Evolutionary conservation across 2,329 filamentous ascomycete species (phyloP).

Genomic region (Colletotrichum noveboracense): DNA sequence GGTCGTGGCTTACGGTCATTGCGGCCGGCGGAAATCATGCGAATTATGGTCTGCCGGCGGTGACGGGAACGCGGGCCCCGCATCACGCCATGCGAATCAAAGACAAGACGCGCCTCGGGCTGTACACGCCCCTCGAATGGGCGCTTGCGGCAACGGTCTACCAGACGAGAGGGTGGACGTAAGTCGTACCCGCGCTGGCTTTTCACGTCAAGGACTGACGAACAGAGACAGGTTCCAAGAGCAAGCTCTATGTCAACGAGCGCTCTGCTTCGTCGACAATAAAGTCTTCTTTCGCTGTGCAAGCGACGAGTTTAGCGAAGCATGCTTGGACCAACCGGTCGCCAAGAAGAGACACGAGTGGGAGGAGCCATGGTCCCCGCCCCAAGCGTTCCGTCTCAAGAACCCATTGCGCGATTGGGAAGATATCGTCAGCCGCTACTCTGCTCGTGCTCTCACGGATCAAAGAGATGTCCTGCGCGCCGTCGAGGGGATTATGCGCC

Average conservation of each 20-base stretch:
- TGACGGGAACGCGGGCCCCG: not conserved
- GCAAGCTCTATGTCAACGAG: not conserved
- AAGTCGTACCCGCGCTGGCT: accelerated
- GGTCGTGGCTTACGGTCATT: not conserved
- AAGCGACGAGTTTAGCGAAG: not conserved
- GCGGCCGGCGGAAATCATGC: not conserved
- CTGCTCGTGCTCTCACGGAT: not conserved
- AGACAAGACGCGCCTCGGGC: not conserved
- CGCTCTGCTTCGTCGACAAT: not conserved
- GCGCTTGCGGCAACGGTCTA: not conserved
- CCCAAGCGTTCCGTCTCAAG: not conserved
- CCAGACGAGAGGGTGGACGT: not conserved
- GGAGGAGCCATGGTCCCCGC: not conserved
- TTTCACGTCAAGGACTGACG: accelerated
- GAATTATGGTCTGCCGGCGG: not conserved
- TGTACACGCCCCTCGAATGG: not conserved
- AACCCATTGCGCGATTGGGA: not conserved
- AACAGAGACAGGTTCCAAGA: not conserved
- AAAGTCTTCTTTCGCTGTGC: not conserved
- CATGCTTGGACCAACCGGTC: not conserved
- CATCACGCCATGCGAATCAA: not conserved
- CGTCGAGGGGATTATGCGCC: not conserved
- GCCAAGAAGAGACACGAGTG: not conserved
- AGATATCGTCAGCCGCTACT: not conserved
- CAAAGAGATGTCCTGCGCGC: not conserved